Base-by-base conservation (phyloP, 192 early-diverging fungal species). In the Mortierella antarctica region DNA sequence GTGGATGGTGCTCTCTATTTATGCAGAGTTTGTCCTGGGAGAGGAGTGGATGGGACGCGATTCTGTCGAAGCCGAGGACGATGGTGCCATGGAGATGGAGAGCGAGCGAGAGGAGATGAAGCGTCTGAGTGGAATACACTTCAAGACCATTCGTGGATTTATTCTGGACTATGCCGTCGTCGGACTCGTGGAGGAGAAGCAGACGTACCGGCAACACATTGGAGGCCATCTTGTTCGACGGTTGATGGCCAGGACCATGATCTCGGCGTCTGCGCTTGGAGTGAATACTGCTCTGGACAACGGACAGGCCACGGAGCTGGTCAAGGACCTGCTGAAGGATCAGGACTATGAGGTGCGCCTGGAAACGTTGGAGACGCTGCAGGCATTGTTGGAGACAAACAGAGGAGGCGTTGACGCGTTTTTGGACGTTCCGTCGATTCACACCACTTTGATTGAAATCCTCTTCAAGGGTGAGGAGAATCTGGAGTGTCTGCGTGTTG, bases 341-440 rank as follows among this genome's bases (percentile, higher is more conserved):
- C 40, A 47, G 9, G 89, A 91, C n/a, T 92, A 93, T 74, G 92
- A 93, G 65, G 89, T 92, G 9, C 90, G 91, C 8, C 70, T 91
- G 10, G 69, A 82, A n/a, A 83, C 86, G 0, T 57, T 92, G 11
- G 64, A 82, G 57, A 87, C 84, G 46, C 51, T 91, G 4, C 74
- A 71, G 14, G 50, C 20, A 11, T 65, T 70, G 14, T 60, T 83
- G 15, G 49, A 47, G 21, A 20, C 59, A 4, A 59, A 59, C 50
- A 41, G 42, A 42, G 58, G 62, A 5, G 64, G 49, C 20, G 53
- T 62, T 31, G 14, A 46, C 18, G 47, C 44, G 4, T 41, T 68
- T 46, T 40, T 73, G 14, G 60, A 84, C 31, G 20, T 57, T 1
- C 14, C 14, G 5, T 47, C 17, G 11, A 60, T 86, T 15, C 87